A percentile compares a stretch with the other conserved stretches of the same genome.
Conservation (phyloP, 2,329 filamentous ascomycete genomes). For the Alternaria alternata region DNA sequence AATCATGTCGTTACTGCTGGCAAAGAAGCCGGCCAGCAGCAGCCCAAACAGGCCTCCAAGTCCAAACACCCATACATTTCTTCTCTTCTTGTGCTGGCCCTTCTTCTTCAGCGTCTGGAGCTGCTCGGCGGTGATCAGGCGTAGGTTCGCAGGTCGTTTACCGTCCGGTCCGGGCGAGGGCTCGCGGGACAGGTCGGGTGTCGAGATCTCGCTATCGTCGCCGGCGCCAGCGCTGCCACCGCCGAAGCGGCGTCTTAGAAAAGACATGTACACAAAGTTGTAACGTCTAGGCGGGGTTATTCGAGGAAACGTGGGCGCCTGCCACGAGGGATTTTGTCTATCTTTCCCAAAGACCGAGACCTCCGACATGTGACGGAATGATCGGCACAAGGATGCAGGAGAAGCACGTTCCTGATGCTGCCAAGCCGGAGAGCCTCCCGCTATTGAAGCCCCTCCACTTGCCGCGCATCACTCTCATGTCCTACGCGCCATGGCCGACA, state of each 20-base stretch:
- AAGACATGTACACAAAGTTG: slow-evolving; percentile 40
- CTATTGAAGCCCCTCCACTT: slow-evolving; percentile 5
- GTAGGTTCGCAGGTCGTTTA: slow-evolving; percentile 55
- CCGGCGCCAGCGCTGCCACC: slow-evolving; percentile 25
- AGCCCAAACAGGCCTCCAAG: slow-evolving; percentile 91
- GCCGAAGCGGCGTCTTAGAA: slow-evolving; percentile 49
- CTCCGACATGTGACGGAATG: slow-evolving; percentile 24
- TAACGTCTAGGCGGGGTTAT: background rate
- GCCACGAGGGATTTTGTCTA: background rate
- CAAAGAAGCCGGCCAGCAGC: slow-evolving; percentile 87
- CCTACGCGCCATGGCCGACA: slow-evolving; percentile 9
- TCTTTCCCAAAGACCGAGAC: slow-evolving; percentile 5
- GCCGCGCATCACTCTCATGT: slow-evolving; percentile 3
- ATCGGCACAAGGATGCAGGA: slow-evolving; percentile 15
- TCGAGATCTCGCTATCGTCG: slow-evolving; percentile 30
- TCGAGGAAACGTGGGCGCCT: background rate
- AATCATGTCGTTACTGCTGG: slow-evolving; percentile 86
- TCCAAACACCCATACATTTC: slow-evolving; percentile 82
- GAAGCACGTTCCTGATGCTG: slow-evolving; percentile 8
- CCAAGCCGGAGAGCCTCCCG: slow-evolving; percentile 12
- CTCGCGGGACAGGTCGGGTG: slow-evolving; percentile 50
- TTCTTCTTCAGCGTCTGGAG: slow-evolving; percentile 58
- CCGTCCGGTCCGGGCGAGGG: slow-evolving; percentile 43
- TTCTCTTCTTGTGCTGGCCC: slow-evolving; percentile 66
- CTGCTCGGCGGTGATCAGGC: slow-evolving; percentile 61